Base-by-base conservation (phyloP, 345 rosid genomes). In the Toxicodendron radicans region DNA sequence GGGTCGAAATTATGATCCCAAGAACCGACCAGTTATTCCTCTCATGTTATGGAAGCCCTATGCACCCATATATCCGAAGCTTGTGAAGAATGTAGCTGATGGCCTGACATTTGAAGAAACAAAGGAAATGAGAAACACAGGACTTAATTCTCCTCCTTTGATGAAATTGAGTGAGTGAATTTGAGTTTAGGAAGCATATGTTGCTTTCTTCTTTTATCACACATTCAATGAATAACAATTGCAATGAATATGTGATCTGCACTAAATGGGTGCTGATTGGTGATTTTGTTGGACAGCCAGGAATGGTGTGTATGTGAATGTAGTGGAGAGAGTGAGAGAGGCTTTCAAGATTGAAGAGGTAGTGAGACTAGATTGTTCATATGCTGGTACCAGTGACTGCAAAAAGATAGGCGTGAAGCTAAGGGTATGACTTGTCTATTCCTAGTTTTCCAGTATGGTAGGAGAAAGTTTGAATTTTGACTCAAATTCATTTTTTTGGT, bases 31-130 rank as follows among this genome's bases (percentile, higher is more conserved):
- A 21, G 79, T 82, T 27, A 77, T 92, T 73, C 98, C 98, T 61
- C 83, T 87, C 67, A 92, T 91, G 97, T 75, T 95, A 16, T 95
- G 99, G 99, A 94, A 87, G 87, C 97, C 99, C 51, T 88, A 89
- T 81, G 81, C 91, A 10, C 99, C 97, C 4, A 91, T 94, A 76
- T 94, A 88, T 73, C 95, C 91, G 0, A 91, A 67, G 81, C 95
- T 94, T 64, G 91, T 91, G 67, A 88, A 87, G 85, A 85, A 85
- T 67, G 85, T 90, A 0, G 91, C 88, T 0, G 95, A 88, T 76
- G 97, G 99, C 5, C 77, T 91, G 51, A 85, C 95, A 3, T 89
- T 91, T 76, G 99, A 95, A 81, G 91, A 92, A 82, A 95, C 91
- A 3, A 92, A 90, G 82, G 97, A 85, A 68, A 83, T 88, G 91